phyloP scores from a whole-genome alignment of 441 rosid species.

The Euphorbia schlechtendalii region DNA sequence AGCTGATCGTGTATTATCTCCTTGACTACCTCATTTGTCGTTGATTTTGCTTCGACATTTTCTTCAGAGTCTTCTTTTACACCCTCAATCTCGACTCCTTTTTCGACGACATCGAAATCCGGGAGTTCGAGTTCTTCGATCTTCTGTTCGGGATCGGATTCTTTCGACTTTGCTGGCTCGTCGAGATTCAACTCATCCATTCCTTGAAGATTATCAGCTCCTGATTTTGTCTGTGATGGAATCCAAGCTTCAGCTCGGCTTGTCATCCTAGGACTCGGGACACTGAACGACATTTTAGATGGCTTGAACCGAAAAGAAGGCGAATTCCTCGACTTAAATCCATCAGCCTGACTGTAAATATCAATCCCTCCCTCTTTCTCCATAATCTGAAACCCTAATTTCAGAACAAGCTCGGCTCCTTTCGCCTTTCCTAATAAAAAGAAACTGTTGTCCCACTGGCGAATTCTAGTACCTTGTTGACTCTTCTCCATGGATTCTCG shows the following conservation, averaged over 20 bases:
- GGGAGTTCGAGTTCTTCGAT: constrained; percentile 60
- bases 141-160: constrained; percentile 37
- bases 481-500: constrained; percentile 80
- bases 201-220: constrained; percentile 47
- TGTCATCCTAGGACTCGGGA: constrained; percentile 72
- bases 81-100: constrained; percentile 77
- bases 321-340: constrained; percentile 37
- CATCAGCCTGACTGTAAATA: constrained; percentile 57
- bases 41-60: constrained; percentile 32
- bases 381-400: constrained; percentile 83
- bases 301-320: constrained; percentile 64
- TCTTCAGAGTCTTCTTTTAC: constrained; percentile 41
- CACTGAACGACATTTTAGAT: constrained; percentile 77
- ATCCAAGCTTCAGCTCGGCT: constrained; percentile 63
- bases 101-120: constrained; percentile 80
- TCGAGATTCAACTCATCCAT: constrained; percentile 85
- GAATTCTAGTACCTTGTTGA: constrained; percentile 60
- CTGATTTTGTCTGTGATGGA: constrained; percentile 33
- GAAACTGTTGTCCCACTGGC: constrained; percentile 85
- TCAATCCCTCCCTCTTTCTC: constrained; percentile 91
- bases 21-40: constrained; percentile 55
- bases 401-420: constrained; percentile 76
- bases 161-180: constrained; percentile 50
- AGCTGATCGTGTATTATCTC: constrained; percentile 59
- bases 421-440: constrained; percentile 81